phyloP scores from a whole-genome alignment of 129 eudicot species.

The Pseudognaphalium luteoalbum region DNA sequence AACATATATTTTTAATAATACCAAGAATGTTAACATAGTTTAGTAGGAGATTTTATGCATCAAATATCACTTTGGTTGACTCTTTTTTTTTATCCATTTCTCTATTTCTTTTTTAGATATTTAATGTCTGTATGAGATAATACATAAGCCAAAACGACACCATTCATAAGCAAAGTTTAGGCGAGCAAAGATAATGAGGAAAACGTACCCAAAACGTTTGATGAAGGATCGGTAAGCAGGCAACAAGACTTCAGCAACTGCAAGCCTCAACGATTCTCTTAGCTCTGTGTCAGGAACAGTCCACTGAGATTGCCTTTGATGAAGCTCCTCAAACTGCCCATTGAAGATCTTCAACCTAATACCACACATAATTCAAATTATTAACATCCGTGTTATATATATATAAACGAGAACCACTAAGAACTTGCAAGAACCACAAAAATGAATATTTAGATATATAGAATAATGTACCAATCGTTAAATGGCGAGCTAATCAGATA shows the following conservation, averaged over 20 bases:
- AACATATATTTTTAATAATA: neutral
- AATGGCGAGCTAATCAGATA: too few relatives aligned
- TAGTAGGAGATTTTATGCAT: neutral
- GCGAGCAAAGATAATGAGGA: neutral
- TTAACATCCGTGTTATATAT: neutral
- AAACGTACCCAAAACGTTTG: conserved; percentile 73
- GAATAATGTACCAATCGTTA: too few relatives aligned
- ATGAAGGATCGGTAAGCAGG: conserved; percentile 98
- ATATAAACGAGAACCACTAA: too few relatives aligned
- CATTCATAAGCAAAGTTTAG: neutral
- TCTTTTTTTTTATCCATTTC: neutral
- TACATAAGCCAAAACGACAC: neutral
- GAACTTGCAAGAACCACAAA: too few relatives aligned
- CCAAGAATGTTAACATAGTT: neutral
- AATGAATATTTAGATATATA: too few relatives aligned
- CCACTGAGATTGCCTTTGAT: conserved; percentile 98
- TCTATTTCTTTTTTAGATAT: neutral
- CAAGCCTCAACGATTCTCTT: conserved; percentile 92
- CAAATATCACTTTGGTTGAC: neutral
- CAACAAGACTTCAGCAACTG: conserved; percentile 94
- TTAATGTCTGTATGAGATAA: neutral
- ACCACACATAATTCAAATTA: conserved; percentile 7
- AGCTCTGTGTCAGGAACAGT: conserved; percentile 97
- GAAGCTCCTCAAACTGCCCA: conserved; percentile 95
- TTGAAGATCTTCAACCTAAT: conserved; percentile 83